phyloP scores from a whole-genome alignment of 2,329 filamentous ascomycete species.

The Sclerotiophoma versabilis region DNA sequence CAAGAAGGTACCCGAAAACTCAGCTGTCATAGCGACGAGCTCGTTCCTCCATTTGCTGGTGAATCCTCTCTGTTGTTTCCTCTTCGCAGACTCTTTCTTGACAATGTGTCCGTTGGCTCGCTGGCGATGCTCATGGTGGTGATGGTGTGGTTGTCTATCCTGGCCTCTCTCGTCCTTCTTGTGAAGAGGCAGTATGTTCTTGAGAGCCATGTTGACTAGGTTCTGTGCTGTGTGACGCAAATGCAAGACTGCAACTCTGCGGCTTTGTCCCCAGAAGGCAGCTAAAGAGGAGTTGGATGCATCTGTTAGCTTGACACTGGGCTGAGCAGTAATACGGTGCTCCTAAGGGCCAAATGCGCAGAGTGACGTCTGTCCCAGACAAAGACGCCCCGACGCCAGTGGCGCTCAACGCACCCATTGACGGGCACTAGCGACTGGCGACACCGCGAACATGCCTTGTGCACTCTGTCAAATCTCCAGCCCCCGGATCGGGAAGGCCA shows the following conservation, averaged over 20 bases:
- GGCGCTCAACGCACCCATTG: slow-evolving; percentile 4
- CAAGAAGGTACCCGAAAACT: slow-evolving; percentile 51
- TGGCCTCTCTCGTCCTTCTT: slow-evolving; percentile 3
- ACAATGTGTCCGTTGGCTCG: slow-evolving; percentile 15
- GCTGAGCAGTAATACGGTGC: not conserved
- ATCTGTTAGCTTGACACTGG: not conserved
- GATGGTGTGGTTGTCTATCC: not conserved
- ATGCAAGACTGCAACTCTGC: not conserved
- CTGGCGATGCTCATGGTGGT: slow-evolving; percentile 11
- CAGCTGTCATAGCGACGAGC: slow-evolving; percentile 45
- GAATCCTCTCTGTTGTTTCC: not conserved
- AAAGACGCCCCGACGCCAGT: slow-evolving; percentile 13
- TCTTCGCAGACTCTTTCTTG: slow-evolving; percentile 3
- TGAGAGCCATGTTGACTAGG: slow-evolving; percentile 6
- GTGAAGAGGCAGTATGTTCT: slow-evolving; percentile 17
- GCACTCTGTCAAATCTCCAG: not conserved
- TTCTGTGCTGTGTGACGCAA: not conserved
- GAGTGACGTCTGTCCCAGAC: slow-evolving; percentile 18
- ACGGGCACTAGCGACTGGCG: slow-evolving; percentile 12
- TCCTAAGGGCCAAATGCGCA: not conserved
- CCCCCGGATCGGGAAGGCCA: slow-evolving; percentile 4
- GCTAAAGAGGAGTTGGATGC: not conserved
- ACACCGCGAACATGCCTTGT: slow-evolving; percentile 3
- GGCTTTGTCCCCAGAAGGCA: not conserved
- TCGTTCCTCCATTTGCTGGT: slow-evolving; percentile 43